Percentiles rank a stretch among this genome's conserved stretches.
phyloP scores from a whole-genome alignment of 192 early-diverging fungal species.

The Spizellomyces sp. region DNA sequence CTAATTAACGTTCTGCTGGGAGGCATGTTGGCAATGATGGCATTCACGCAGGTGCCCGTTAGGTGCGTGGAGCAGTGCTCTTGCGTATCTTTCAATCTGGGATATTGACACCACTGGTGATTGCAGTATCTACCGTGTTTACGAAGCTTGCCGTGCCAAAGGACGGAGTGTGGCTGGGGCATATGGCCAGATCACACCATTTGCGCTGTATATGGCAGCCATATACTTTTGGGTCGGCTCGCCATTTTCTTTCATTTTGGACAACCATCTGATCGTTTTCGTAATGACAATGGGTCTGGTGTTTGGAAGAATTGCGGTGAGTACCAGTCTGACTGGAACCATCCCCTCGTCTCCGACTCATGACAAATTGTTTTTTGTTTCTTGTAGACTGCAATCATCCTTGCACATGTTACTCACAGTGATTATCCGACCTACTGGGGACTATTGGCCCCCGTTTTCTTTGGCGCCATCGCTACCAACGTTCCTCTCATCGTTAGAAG shows the following conservation, averaged over 20 bases:
- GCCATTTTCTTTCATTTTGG: conserved; percentile 15
- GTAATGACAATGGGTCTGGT: conserved; percentile 26
- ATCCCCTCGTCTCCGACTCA: not conserved
- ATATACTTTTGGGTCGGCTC: conserved; percentile 18
- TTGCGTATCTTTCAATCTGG: not conserved
- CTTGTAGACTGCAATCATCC: conserved; percentile 76
- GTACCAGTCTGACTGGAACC: not conserved
- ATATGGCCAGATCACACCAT: conserved; percentile 23
- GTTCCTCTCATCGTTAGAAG: conserved; percentile 54
- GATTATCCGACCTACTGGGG: conserved; percentile 82
- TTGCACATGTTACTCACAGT: conserved; percentile 85
- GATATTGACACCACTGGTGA: not conserved
- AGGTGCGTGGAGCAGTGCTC: conserved; percentile 37
- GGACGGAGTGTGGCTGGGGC: conserved; percentile 14
- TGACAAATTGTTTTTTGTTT: not conserved
- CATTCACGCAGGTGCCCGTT: conserved; percentile 58
- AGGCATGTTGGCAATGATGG: conserved; percentile 45
- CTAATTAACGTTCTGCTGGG: conserved; percentile 41
- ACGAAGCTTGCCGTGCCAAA: conserved; percentile 27
- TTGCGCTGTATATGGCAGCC: conserved; percentile 6
- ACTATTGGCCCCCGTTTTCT: conserved; percentile 70
- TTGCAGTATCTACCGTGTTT: conserved; percentile 17
- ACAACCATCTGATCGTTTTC: conserved; percentile 32
- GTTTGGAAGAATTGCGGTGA: conserved; percentile 36
- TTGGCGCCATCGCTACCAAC: conserved; percentile 72